Conservation (phyloP, 108 stramenopile species). For the Poteriospumella lacustris region DNA sequence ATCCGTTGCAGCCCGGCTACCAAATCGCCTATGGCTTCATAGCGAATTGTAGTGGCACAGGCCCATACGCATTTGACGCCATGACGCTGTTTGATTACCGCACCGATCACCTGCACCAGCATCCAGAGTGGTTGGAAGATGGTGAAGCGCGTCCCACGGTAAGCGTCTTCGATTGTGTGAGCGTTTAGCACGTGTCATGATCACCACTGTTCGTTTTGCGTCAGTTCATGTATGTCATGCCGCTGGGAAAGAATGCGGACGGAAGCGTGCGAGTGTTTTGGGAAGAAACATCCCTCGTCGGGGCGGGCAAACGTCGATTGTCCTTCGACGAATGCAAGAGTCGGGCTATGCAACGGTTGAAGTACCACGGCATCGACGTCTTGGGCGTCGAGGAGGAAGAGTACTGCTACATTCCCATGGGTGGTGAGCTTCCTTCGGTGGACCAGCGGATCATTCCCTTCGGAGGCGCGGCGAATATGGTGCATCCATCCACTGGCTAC, state of each 20-base stretch:
- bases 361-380: conserved; percentile 74
- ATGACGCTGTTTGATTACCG: conserved; percentile 95
- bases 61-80: conserved; percentile 82
- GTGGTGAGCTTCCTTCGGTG: conserved; percentile 74
- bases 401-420: conserved; percentile 90
- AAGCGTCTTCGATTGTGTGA: background rate
- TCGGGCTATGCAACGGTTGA: conserved; percentile 66
- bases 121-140: conserved; percentile 29
- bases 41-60: conserved; percentile 64
- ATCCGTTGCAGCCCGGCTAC: conserved; percentile 60
- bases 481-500: conserved; percentile 80
- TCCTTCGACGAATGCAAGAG: conserved; percentile 86
- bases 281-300: conserved; percentile 88
- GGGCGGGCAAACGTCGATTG: conserved; percentile 32
- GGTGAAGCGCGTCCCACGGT: conserved; percentile 36
- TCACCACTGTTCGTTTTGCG: conserved; percentile 36
- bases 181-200: background rate
- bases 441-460: conserved; percentile 79
- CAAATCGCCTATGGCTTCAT: conserved; percentile 85
- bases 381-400: conserved; percentile 80
- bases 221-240: conserved; percentile 95
- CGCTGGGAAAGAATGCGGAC: conserved; percentile 56
- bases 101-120: conserved; percentile 66
- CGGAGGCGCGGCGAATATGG: conserved; percentile 81
- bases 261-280: conserved; percentile 62